A percentile compares a stretch with the other conserved stretches of the same genome.
phyloP scores from a whole-genome alignment of 2,329 filamentous ascomycete genomes.

The Fusarium proliferatum region DNA sequence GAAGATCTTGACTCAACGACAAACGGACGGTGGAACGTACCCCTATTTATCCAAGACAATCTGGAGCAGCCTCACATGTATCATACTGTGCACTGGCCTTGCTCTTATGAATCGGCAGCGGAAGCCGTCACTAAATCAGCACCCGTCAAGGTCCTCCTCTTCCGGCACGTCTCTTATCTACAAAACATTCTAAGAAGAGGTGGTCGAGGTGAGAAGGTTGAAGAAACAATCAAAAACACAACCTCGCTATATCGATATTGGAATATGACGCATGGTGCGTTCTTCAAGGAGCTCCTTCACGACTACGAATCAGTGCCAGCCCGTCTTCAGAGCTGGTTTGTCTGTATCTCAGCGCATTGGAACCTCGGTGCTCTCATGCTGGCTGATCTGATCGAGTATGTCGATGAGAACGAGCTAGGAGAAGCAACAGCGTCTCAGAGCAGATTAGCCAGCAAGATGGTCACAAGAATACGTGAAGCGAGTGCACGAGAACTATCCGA shows the following conservation, averaged over 20 bases:
- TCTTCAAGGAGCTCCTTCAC: slow-evolving; percentile 62
- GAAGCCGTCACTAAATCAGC: slow-evolving; percentile 62
- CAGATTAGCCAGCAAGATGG: slow-evolving; percentile 48
- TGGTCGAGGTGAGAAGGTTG: slow-evolving; percentile 52
- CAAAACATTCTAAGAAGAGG: slow-evolving; percentile 60
- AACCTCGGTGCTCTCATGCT: slow-evolving; percentile 66
- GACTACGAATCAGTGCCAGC: slow-evolving; percentile 61
- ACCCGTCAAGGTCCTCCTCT: slow-evolving; percentile 68
- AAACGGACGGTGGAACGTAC: slow-evolving; percentile 39
- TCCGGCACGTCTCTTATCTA: slow-evolving; percentile 62
- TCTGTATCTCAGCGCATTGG: slow-evolving; percentile 67
- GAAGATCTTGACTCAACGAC: slow-evolving; percentile 21
- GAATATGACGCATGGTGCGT: slow-evolving; percentile 61
- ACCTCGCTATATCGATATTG: slow-evolving; percentile 64
- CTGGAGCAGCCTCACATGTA: slow-evolving; percentile 36
- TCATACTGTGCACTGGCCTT: slow-evolving; percentile 59
- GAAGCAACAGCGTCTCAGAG: slow-evolving; percentile 24
- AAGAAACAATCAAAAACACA: slow-evolving; percentile 60
- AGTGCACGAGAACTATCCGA: slow-evolving; percentile 60
- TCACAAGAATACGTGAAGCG: slow-evolving; percentile 53
- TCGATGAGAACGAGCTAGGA: slow-evolving; percentile 55
- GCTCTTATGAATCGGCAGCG: slow-evolving; percentile 62
- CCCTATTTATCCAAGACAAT: slow-evolving; percentile 43
- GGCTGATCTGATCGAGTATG: slow-evolving; percentile 62
- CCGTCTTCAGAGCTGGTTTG: slow-evolving; percentile 68